phyloP scores from a whole-genome alignment of 768 basidiomycete genomes.

The Auriculariales sp. region DNA sequence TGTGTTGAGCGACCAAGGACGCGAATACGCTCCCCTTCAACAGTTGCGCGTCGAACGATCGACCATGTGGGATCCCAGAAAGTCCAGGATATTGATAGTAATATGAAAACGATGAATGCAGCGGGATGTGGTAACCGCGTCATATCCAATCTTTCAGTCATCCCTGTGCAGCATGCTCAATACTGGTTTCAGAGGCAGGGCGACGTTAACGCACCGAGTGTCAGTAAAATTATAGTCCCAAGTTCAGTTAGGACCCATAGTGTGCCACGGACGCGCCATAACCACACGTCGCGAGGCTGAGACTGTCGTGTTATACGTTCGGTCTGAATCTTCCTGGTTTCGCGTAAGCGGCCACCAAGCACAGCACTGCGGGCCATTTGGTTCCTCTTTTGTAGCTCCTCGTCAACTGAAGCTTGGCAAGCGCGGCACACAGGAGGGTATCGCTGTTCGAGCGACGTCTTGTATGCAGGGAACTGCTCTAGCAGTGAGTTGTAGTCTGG shows the following conservation, averaged over 20 bases:
- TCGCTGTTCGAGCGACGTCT: slow-evolving; percentile 55
- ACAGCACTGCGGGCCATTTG: slow-evolving; percentile 70
- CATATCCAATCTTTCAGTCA: background rate
- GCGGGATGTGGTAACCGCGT: background rate
- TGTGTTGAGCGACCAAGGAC: slow-evolving; percentile 49
- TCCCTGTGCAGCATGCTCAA: background rate
- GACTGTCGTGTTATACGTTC: slow-evolving; percentile 30
- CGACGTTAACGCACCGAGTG: slow-evolving; percentile 16
- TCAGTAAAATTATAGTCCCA: slow-evolving; percentile 21
- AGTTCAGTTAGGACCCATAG: slow-evolving; percentile 44
- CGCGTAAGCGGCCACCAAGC: slow-evolving; percentile 53
- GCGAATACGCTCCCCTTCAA: slow-evolving; percentile 60
- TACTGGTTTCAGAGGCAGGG: slow-evolving; percentile 10
- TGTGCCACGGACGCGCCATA: slow-evolving; percentile 57
- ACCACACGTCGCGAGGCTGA: slow-evolving; percentile 32
- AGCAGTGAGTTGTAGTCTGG: slow-evolving; percentile 55
- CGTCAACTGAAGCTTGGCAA: slow-evolving; percentile 70
- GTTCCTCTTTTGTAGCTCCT: slow-evolving; percentile 63
- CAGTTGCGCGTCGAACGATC: slow-evolving; percentile 37
- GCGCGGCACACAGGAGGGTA: slow-evolving; percentile 77
- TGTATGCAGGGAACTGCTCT: slow-evolving; percentile 54
- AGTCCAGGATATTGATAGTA: slow-evolving; percentile 60
- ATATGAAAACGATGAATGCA: slow-evolving; percentile 17
- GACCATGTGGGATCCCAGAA: slow-evolving; percentile 80
- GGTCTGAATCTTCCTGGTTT: slow-evolving; percentile 50